Base-by-base conservation (phyloP, 495 filamentous ascomycete species). In the Staphylotrichum longicolle region DNA sequence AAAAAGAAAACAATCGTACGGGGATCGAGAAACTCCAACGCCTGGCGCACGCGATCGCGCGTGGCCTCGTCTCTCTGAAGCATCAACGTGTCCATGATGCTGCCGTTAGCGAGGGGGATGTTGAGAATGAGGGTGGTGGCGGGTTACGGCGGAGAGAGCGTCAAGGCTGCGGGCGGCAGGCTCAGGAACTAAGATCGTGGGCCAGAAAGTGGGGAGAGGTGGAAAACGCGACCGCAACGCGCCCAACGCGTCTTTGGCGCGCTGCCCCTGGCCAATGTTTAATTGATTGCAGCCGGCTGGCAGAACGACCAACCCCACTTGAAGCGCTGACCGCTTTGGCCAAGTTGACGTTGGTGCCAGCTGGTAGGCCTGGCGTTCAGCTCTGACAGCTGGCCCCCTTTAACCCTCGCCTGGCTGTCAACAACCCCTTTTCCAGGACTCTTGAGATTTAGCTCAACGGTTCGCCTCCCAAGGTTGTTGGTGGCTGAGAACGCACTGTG, bases 1-100 rank as follows among this genome's bases (percentile, higher is more conserved):
- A 14, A 58, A 63, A 47, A 2, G 8, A 11, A 57, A 57, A 14
- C 12, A 50, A 30, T 77, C 86, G 63, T 80, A 93, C 89, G 84
- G 35, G 91, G 91, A 77, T 94, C 91, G 42, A 96, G 85, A 72
- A 96, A 95, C 67, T 94, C 91, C 61, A 85, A 80, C 34, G 90
- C 91, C 60, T 86, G 83, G 65, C 90, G 87, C 72, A 95, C 82
- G 63, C 91, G 88, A 76, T 94, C 87, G 64, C 85, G 82, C 64
- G 88, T 85, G 63, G 86, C 88, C 76, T 94, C 90, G 81, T 96
- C 91, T 69, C 86, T 49, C 20, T 58, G 85, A 69, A 93, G 85
- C 68, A 85, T 84, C 63, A 83, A 72, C 64, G 77, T 82, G 60
- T 92, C 89, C 90, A 96, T 95, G 62, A 67, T 72, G 70, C 34